Conservation (phyloP, 768 basidiomycete species). For the Lactifluus rugatus region DNA sequence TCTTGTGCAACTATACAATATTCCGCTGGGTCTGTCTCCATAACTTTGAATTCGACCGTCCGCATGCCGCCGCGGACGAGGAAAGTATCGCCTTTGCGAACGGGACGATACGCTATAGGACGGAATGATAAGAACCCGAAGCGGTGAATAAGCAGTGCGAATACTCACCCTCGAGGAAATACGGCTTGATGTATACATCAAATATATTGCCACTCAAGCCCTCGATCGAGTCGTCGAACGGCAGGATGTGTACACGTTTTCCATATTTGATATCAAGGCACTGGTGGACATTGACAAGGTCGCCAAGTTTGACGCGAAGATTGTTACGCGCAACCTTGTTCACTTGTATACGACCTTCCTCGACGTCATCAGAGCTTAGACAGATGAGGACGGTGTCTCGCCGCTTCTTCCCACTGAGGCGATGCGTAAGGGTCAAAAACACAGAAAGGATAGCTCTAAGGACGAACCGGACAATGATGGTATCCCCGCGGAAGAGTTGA, state of each 20-base stretch:
- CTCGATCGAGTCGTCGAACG: constrained; percentile 97
- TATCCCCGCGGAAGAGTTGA: constrained; percentile 92
- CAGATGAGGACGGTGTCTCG: constrained; percentile 97
- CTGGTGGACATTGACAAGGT: constrained; percentile 91
- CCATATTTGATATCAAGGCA: constrained; percentile 99
- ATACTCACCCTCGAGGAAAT: constrained; percentile 84
- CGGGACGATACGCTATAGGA: constrained; percentile 57
- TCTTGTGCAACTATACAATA: constrained; percentile 99
- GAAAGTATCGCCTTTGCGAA: constrained; percentile 98
- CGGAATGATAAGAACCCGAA: neutral
- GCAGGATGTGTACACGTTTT: constrained; percentile 92
- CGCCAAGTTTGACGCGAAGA: constrained; percentile 92
- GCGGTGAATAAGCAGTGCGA: neutral
- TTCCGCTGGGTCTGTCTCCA: constrained; percentile 96
- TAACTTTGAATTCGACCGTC: constrained; percentile 98
- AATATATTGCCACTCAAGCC: constrained; percentile 97
- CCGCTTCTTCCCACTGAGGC: constrained; percentile 84
- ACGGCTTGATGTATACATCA: constrained; percentile 97
- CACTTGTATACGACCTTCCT: constrained; percentile 95
- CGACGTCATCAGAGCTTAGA: constrained; percentile 89
- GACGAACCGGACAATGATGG: constrained; percentile 82
- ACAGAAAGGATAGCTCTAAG: neutral
- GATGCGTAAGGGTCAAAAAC: neutral
- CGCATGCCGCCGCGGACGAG: constrained; percentile 97
- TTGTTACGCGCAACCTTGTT: constrained; percentile 99